Evolutionary conservation across 306 rosid species (phyloP), one percentile per base, ranked within the genome.

Genomic region (Rosa multiflora): DNA sequence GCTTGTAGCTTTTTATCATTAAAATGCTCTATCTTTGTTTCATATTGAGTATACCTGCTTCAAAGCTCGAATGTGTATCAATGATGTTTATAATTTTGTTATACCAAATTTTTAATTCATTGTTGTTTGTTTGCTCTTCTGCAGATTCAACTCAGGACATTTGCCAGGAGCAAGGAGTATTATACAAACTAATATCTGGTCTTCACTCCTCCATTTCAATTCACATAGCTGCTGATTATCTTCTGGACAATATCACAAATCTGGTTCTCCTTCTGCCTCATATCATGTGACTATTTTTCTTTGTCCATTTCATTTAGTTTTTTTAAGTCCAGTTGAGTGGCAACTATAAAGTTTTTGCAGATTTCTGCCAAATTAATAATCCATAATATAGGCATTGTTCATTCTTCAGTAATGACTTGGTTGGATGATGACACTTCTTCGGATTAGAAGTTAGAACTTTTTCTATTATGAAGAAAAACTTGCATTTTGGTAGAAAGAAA

Each of bases 181-280:
- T 88, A 82, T 90, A 90, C 86, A 90, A 72, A 44, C 72, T 90
- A 86, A 90, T 90, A 83, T 90, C 94, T 15, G 90, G 94, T 79
- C 91, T 90, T 80, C 94, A 88, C 79, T 88, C 94, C 72, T 88
- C 91, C 71, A 90, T 90, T 76, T 90, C 91, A 21, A 77, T 90
- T 56, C 91, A 90, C 77, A 88, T 86, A 78, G 93, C 89, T 49
- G 72, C 91, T 72, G 94, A 88, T 59, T 90, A 86, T 87, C 89
- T 90, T 63, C 86, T 87, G 37, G 88, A 89, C 73, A 91, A 90
- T 76, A 75, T 89, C 56, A 72, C 67, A 4, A 84, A 85, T 82
- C 35, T 26, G 88, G 92, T 90, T 82, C 78, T 49, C 43, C 52
- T 82, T 44, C 62, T 8, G 9, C 32, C 67, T 52, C 43, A 37